These are phyloP conservation scores for Wickerhamiella sorbophila DNA, from an alignment of 805 yeast genomes.

Conservation along the genomic window DNA sequence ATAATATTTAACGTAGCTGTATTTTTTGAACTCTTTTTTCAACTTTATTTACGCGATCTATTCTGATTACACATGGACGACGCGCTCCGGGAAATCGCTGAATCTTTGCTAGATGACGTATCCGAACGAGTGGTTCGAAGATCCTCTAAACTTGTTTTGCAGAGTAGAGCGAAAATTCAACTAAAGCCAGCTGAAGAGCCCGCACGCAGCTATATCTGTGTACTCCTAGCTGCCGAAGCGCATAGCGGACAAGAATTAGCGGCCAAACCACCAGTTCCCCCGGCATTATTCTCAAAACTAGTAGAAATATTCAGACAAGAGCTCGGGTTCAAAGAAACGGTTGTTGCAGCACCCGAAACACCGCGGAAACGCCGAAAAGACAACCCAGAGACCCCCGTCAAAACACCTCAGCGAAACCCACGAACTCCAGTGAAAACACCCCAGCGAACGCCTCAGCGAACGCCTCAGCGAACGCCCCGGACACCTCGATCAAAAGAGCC, in stretches of 20 bases:
- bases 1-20: slow-evolving; percentile 23
- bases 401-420: not conserved
- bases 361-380: not conserved
- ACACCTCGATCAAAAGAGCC: no score
- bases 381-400: not conserved
- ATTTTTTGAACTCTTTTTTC: not conserved
- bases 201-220: slow-evolving; percentile 16
- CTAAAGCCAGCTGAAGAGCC: slow-evolving; percentile 17
- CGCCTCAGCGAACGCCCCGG: slow-evolving; percentile 1
- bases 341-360: not conserved
- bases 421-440: slow-evolving; percentile 2
- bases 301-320: slow-evolving; percentile 9
- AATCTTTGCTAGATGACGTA: slow-evolving; percentile 4
- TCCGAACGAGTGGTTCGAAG: slow-evolving; percentile 9
- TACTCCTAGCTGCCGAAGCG: slow-evolving; percentile 15
- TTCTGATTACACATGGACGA: not conserved
- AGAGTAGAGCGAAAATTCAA: slow-evolving; percentile 12
- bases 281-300: slow-evolving; percentile 9
- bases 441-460: not conserved
- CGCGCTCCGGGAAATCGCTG: slow-evolving; percentile 2
- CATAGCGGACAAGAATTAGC: slow-evolving; percentile 4
- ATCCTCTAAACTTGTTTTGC: slow-evolving; percentile 8
- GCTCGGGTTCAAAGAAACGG: not conserved
- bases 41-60: not conserved
- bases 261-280: slow-evolving; percentile 15